Evolutionary conservation across 495 filamentous ascomycete species (phyloP), one percentile per base, ranked within the genome.

Genomic region (Elasticomyces elasticus): DNA sequence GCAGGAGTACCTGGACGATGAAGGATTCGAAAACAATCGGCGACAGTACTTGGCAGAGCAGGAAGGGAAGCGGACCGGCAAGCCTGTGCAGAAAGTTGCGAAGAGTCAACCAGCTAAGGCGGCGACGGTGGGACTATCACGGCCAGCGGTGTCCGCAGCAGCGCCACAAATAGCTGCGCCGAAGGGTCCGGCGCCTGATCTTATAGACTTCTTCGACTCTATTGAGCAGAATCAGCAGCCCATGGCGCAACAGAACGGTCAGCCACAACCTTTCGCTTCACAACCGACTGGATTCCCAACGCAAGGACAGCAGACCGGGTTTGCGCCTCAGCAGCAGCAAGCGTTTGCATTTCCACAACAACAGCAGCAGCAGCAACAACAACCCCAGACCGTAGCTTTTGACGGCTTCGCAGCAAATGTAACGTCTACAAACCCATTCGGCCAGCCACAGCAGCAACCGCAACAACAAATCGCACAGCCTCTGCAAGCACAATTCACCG

Each of bases 131-230:
- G n/a, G n/a, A n/a, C n/a, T n/a, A n/a, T n/a, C n/a, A n/a, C n/a
- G n/a, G n/a, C n/a, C n/a, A n/a, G n/a, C 33, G 49, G 54, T 59
- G 55, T 22, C 25, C 15, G n/a, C 42, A 17, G 20, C 54, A 25
- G 42, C 30, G 26, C 1, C 30, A 17, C 17, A 37, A 38, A 6
- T 5, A 20, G 31, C 35, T 52, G 63, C 33, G 10, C 66, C 38
- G 41, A 83, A 82, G 52, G 79, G 81, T 2, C 83, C 85, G 0
- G 82, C 81, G 52, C 76, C 83, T 44, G 87, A 97, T 70, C 72
- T 99, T 49, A 99, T 99, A 62, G 92, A 99, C 66, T 95, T 99
- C 67, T 99, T 99, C 65, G 92, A 92, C 55, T 91, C 91, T 1
- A 97, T 99, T 63, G 89, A 97, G 62, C 84, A 86, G 62, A 90